These are phyloP conservation scores for Rhodosporidiobolus sp. DNA, from an alignment of 768 basidiomycete species.

Conservation along the genomic window DNA sequence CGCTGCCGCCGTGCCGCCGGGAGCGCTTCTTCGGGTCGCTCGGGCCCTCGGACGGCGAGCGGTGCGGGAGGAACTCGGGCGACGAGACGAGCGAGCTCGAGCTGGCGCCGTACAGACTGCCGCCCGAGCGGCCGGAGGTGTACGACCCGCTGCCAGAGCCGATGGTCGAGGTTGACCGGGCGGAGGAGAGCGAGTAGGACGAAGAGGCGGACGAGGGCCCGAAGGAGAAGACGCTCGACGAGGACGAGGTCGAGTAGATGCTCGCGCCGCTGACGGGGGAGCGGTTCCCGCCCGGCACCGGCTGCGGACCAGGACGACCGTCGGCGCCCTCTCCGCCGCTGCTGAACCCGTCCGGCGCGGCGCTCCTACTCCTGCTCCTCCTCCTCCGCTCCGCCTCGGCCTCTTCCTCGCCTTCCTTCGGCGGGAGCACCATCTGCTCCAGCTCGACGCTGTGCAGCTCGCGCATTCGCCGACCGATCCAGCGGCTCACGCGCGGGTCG, in stretches of 20 bases:
- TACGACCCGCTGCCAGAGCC: slow-evolving; percentile 1
- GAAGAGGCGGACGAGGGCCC: slow-evolving; percentile 34
- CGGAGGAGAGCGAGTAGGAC: slow-evolving; percentile 3
- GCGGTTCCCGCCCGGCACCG: neutral
- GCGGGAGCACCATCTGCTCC: slow-evolving; percentile 55
- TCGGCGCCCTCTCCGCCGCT: too few relatives aligned
- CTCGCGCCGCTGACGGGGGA: slow-evolving; percentile 17
- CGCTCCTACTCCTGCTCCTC: slow-evolving; percentile 5
- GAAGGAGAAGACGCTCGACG: slow-evolving; percentile 41
- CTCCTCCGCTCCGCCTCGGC: neutral
- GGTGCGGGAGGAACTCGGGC: slow-evolving; percentile 21
- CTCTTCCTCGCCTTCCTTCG: slow-evolving; percentile 12
- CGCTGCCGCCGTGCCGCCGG: slow-evolving; percentile 1
- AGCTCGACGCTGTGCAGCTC: slow-evolving; percentile 92
- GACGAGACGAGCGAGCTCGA: slow-evolving; percentile 15
- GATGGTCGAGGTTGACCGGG: slow-evolving; percentile 26
- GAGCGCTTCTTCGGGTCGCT: slow-evolving; percentile 38
- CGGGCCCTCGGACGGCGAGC: slow-evolving; percentile 25
- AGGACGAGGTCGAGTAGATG: slow-evolving; percentile 34
- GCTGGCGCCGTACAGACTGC: neutral
- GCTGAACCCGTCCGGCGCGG: neutral
- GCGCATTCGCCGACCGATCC: slow-evolving; percentile 92
- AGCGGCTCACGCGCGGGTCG: slow-evolving; percentile 68
- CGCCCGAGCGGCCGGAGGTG: neutral
- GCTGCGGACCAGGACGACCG: neutral